Conservation (phyloP, 2,329 filamentous ascomycete species). For the Volutella citrinella region DNA sequence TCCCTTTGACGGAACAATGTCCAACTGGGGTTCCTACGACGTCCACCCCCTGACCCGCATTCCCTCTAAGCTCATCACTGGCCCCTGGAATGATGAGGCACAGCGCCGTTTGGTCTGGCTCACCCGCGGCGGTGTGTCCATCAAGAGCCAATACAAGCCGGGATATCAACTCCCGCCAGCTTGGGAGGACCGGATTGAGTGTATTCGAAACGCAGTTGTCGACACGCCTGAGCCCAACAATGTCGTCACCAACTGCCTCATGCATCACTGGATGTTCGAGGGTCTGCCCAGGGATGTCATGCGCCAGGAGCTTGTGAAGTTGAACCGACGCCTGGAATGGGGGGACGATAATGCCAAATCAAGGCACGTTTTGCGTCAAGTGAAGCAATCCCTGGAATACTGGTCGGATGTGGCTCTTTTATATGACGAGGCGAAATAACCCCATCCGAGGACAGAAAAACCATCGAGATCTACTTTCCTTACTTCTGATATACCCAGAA, state of each 20-base stretch:
- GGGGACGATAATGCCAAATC: conserved; percentile 23
- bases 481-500: too few species aligned
- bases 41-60: conserved; percentile 39
- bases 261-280: conserved; percentile 24
- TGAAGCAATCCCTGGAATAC: conserved; percentile 17
- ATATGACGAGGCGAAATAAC: too few species aligned
- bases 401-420: conserved; percentile 15
- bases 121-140: conserved; percentile 34
- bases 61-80: conserved; percentile 37
- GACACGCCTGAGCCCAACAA: conserved; percentile 24
- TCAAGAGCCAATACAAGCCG: too few species aligned
- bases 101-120: conserved; percentile 46
- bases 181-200: conserved; percentile 41
- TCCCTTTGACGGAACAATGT: conserved; percentile 15
- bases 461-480: too few species aligned
- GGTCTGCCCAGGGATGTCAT: conserved; percentile 29
- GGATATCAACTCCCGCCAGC: conserved; percentile 13
- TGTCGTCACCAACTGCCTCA: conserved; percentile 30
- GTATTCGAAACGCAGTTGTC: conserved; percentile 35
- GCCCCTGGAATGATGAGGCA: conserved; percentile 39
- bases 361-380: conserved; percentile 23
- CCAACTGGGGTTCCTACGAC: conserved; percentile 28
- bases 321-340: conserved; percentile 30
- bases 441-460: too few species aligned
- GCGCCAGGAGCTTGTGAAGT: conserved; percentile 19